Evolutionary conservation across 805 yeast species (phyloP).

Genomic region (Debaryomyces hansenii): DNA sequence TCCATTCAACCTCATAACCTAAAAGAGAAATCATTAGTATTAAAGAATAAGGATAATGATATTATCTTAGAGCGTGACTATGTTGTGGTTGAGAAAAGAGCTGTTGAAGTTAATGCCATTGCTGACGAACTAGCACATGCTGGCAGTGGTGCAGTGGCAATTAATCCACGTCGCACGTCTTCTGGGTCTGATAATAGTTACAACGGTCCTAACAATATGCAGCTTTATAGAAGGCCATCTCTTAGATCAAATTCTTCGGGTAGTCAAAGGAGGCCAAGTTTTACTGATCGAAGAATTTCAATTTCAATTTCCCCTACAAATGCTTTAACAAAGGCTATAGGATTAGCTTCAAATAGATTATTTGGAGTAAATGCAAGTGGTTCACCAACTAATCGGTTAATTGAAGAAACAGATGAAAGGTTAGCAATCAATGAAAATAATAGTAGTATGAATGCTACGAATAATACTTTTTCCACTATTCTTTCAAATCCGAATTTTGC

Average conservation of each 20-base stretch:
- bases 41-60: conserved; percentile 35
- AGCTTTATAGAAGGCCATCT: conserved; percentile 27
- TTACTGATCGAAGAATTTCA: conserved; percentile 63
- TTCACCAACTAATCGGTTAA: conserved; percentile 7
- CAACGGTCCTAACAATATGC: conserved; percentile 1
- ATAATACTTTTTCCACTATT: conserved; percentile 16
- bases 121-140: conserved; percentile 87
- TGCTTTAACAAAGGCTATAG: conserved; percentile 85
- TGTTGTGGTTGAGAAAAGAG: conserved; percentile 91
- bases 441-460: conserved; percentile 1
- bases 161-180: conserved; percentile 33
- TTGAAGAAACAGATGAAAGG: conserved; percentile 9
- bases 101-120: conserved; percentile 91
- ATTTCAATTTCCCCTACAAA: conserved; percentile 78
- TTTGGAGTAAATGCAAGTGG: conserved; percentile 51
- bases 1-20: conserved; percentile 18
- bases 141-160: conserved; percentile 52
- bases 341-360: conserved; percentile 81
- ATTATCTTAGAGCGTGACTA: conserved; percentile 75
- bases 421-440: conserved; percentile 1
- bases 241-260: conserved; percentile 50
- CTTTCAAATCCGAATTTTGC: conserved; percentile 33
- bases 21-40: conserved; percentile 8
- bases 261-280: conserved; percentile 59
- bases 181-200: conserved; percentile 18